These are phyloP conservation scores for Aphanomyces cochlioides DNA, from an alignment of 352 stramenopile species.

Conservation along the genomic window DNA sequence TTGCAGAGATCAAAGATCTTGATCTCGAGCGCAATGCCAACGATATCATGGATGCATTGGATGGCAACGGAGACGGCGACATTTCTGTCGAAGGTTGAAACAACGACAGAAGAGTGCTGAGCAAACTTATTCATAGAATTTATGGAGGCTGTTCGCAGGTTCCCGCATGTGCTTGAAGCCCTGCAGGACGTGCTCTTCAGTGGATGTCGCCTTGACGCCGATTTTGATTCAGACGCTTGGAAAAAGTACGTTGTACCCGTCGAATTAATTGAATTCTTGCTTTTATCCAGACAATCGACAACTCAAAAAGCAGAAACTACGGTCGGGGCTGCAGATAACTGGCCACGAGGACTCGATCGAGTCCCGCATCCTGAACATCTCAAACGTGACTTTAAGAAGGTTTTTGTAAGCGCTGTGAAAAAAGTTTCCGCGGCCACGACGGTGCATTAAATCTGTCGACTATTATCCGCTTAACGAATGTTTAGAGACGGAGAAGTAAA, in stretches of 20 bases:
- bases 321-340: not conserved
- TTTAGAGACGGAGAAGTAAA: not conserved
- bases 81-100: slow-evolving; percentile 19
- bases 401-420: slow-evolving; percentile 3
- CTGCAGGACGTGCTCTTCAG: slow-evolving; percentile 27
- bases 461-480: not conserved
- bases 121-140: slow-evolving; percentile 2
- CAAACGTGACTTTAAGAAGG: not conserved
- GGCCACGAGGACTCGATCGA: not conserved
- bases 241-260: not conserved
- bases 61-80: slow-evolving; percentile 22
- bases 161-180: slow-evolving; percentile 17
- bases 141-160: not conserved
- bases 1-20: slow-evolving; percentile 21
- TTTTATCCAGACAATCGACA: too few species aligned
- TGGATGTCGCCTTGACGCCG: slow-evolving; percentile 22
- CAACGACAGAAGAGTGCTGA: not conserved
- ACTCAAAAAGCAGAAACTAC: not conserved
- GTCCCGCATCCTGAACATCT: not conserved
- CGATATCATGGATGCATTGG: slow-evolving; percentile 20
- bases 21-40: slow-evolving; percentile 18
- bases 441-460: not conserved
- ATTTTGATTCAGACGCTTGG: slow-evolving; percentile 18
- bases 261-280: too few species aligned
- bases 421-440: slow-evolving; percentile 4